Percentiles rank a stretch among this genome's conserved stretches.
Evolutionary conservation across 768 basidiomycete species (phyloP).

Genomic region (Lactarius hatsudake): DNA sequence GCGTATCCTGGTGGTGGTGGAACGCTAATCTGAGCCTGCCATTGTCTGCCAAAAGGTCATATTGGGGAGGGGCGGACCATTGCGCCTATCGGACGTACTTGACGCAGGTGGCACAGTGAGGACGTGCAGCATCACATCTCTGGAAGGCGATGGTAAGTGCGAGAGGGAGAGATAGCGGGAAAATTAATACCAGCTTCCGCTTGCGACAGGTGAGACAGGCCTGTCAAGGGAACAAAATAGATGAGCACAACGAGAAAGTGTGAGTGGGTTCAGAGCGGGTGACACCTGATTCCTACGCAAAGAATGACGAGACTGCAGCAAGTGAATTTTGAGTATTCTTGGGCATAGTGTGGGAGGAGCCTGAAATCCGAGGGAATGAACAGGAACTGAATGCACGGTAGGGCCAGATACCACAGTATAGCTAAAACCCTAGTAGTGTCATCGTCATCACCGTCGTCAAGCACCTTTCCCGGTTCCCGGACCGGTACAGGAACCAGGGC

Average conservation of each 20-base stretch:
- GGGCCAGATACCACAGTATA: not conserved
- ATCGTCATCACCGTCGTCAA: constrained; percentile 10
- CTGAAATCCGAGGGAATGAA: constrained; percentile 3
- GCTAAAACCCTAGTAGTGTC: no score
- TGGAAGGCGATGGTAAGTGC: constrained; percentile 33
- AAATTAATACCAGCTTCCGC: constrained; percentile 66
- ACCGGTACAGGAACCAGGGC: not conserved
- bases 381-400: not conserved
- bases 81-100: constrained; percentile 50
- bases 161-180: constrained; percentile 6
- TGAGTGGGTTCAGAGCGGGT: constrained; percentile 3
- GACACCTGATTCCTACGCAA: constrained; percentile 76
- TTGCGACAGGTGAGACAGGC: constrained; percentile 82
- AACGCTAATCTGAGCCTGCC: constrained; percentile 78
- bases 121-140: constrained; percentile 89
- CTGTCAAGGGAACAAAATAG: constrained; percentile 36
- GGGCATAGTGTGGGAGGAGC: constrained; percentile 49
- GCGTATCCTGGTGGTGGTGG: constrained; percentile 84
- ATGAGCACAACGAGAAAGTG: constrained; percentile 2
- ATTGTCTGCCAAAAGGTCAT: constrained; percentile 50
- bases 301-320: constrained; percentile 48
- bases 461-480: constrained; percentile 11
- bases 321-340: constrained; percentile 48
- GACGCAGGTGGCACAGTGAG: constrained; percentile 81
- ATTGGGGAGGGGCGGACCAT: constrained; percentile 3